Base-by-base conservation (phyloP, 352 stramenopile genomes). In the Stephanocyclus meneghinianus region DNA sequence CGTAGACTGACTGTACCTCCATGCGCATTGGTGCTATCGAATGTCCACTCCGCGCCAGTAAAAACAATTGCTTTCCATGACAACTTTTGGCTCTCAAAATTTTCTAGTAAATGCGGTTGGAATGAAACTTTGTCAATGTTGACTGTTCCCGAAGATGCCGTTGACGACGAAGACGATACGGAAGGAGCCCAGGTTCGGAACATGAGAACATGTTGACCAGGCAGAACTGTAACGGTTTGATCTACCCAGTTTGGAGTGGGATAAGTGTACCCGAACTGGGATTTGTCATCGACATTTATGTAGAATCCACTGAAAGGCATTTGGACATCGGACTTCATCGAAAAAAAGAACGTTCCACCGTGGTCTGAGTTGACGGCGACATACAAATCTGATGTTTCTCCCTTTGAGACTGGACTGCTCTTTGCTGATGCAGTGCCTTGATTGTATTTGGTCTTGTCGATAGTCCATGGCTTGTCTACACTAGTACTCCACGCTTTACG, bases 231-330 rank as follows among this genome's bases (percentile, higher is more conserved):
- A 10, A 82, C 26, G 8, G 47, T 16, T 0, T 66, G 9, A 26
- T 55, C 30, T 2, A 61, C 26, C 67, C 68, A 82, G 3, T 60
- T 55, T 18, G 16, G 29, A n/a, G 18, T 71, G 0, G 57, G 32
- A 40, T 67, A 74, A 30, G 75, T 82, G 42, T 78, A 82, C 45
- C 75, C 75, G 40, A 45, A 35, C 44, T 74, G 64, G 6, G 51
- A 73, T 21, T 53, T 50, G 15, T 50, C 61, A 50, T 78, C 75
- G 21, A 82, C 7, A 45, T 82, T 71, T 21, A 78, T 48, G 32
- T 74, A 78, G 56, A 48, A 74, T 35, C 67, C 61, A 70, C 64
- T 69, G 32, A 32, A 72, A 3, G 75, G 75, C 75, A 82, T 82
- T 32, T 69, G 37, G 6, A 82, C 62, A 63, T 77, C 59, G 40